Conservation (phyloP, 163 green algal genomes). For the Chlamydomonas reinhardtii region DNA sequence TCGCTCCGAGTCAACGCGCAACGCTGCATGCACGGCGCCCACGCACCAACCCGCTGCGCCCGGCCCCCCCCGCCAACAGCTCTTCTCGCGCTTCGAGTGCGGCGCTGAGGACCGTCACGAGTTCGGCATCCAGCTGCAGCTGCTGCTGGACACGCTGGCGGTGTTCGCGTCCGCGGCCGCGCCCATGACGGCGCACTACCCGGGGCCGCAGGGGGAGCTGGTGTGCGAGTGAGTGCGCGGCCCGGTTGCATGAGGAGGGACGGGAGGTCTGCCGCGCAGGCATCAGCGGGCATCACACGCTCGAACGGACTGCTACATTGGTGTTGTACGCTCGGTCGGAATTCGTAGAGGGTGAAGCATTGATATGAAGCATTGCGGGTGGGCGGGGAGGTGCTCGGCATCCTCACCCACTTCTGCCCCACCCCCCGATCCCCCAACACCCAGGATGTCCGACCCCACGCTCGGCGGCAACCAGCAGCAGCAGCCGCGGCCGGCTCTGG, state of each 20-base stretch:
- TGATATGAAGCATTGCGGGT: too few relatives aligned
- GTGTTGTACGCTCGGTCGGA: too few relatives aligned
- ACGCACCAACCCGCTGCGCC: too few relatives aligned
- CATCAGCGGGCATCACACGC: too few relatives aligned
- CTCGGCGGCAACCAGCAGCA: background rate
- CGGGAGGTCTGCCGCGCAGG: too few relatives aligned
- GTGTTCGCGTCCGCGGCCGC: slow-evolving; percentile 65
- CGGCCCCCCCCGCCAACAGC: slow-evolving; percentile 34
- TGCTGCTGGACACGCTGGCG: slow-evolving; percentile 74
- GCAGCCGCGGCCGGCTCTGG: background rate
- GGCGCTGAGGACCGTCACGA: slow-evolving; percentile 1
- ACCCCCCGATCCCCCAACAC: too few relatives aligned
- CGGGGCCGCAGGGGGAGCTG: slow-evolving; percentile 73
- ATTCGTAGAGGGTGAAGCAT: too few relatives aligned
- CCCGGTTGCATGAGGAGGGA: background rate
- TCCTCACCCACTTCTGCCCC: too few relatives aligned
- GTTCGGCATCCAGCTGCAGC: slow-evolving; percentile 69
- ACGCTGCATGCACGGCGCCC: too few relatives aligned
- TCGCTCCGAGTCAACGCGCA: too few relatives aligned
- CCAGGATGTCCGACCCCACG: slow-evolving; percentile 21
- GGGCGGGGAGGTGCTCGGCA: too few relatives aligned
- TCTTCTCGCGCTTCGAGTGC: slow-evolving; percentile 62
- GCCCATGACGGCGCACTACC: slow-evolving; percentile 68
- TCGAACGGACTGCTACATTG: too few relatives aligned
- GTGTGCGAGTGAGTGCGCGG: slow-evolving; percentile 68